Evolutionary conservation across 768 basidiomycete genomes (phyloP), one percentile per base, ranked within the genome.

Genomic region (Serendipita sp.): DNA sequence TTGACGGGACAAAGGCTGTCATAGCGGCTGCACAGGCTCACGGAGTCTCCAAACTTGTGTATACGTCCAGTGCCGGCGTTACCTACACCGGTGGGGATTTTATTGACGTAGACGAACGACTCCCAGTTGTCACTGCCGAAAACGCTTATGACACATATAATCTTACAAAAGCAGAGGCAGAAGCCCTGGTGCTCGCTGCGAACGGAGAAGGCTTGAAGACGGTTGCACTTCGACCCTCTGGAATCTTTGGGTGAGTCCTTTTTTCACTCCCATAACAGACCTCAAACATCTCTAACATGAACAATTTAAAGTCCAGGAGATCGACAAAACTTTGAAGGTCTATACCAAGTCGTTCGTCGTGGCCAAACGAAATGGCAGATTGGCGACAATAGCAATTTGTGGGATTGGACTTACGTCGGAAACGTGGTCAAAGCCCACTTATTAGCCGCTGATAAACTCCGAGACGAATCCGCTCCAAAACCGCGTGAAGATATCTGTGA

Each of bases 391-490:
- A 84, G 81, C 68, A 98, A 98, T 73, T 75, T 98, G 2, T 92
- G 90, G 70, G 96, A 98, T 74, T 93, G 88, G 83, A 96, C 94
- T 3, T 97, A 97, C 71, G 92, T 98, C 69, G 92, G 85, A 64
- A 99, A 99, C 73, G 86, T 95, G 67, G 95, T 93, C 1, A 83
- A 88, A 70, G 94, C 93, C 2, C 96, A 99, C 73, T 77, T 99
- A 13, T 82, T 98, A 63, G 96, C 96, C 10, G 87, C 89, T 24
- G 94, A 97, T 78, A 89, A 85, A 71, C 83, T 99, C 47, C 71
- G 58, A 11, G 38, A 63, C 28, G 79, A 78, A 58, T 75, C 79
- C 11, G 69, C 68, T 30, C 60, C 66, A 7, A 5, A 65, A 73
- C 0, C 70, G 82, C 16, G 74, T 84, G 28, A 72, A 74, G 65